phyloP scores from a whole-genome alignment of 805 yeast genomes.

The Yarrowia sp. region DNA sequence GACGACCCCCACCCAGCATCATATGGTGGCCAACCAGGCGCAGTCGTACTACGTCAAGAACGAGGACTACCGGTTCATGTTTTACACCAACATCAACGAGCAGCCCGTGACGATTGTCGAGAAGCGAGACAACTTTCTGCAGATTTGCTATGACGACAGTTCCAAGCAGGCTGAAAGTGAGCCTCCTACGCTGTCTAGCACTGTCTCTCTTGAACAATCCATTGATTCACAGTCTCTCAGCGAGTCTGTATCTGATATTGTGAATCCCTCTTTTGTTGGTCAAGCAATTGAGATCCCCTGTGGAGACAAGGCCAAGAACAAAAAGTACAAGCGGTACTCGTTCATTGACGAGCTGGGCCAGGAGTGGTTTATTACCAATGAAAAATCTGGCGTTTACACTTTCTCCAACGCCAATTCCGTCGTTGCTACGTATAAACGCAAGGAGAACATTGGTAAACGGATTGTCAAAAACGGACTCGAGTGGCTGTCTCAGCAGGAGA shows the following conservation, averaged over 20 bases:
- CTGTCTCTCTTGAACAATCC: slow-evolving; percentile 12
- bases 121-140: slow-evolving; percentile 13
- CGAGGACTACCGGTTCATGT: slow-evolving; percentile 14
- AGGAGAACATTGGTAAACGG: slow-evolving; percentile 21
- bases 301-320: slow-evolving; percentile 18
- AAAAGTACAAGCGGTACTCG: slow-evolving; percentile 10
- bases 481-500: slow-evolving; percentile 23
- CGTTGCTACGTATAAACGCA: slow-evolving; percentile 8
- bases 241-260: slow-evolving; percentile 20
- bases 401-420: slow-evolving; percentile 19
- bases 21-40: slow-evolving; percentile 18
- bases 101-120: slow-evolving; percentile 20
- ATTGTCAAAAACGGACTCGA: slow-evolving; percentile 23
- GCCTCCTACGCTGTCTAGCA: neutral
- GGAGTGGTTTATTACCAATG: slow-evolving; percentile 20
- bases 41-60: slow-evolving; percentile 22
- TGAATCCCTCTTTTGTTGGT: slow-evolving; percentile 14
- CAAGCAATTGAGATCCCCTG: slow-evolving; percentile 26
- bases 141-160: slow-evolving; percentile 13
- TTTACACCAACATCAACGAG: slow-evolving; percentile 24
- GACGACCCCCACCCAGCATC: slow-evolving; percentile 23
- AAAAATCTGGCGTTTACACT: slow-evolving; percentile 8
- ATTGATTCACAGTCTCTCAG: slow-evolving; percentile 15
- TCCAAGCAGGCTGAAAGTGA: neutral
- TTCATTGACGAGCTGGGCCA: slow-evolving; percentile 23